These are phyloP conservation scores for Cyberlindnera amylophila DNA, from an alignment of 805 yeast species.

Conservation along the genomic window DNA sequence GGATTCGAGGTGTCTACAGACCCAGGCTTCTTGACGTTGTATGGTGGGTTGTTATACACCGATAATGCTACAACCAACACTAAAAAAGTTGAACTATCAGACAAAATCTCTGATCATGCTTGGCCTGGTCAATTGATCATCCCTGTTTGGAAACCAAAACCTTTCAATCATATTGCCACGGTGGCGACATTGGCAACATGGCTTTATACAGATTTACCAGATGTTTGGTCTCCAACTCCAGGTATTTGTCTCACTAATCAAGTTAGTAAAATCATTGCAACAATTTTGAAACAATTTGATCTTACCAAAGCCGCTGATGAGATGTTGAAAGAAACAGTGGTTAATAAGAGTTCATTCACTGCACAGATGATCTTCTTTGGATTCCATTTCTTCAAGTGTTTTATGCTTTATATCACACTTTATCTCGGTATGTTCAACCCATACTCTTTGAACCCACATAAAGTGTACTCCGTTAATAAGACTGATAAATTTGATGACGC, in stretches of 20 bases:
- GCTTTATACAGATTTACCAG: constrained; percentile 94
- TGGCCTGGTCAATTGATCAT: constrained; percentile 91
- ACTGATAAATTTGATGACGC: constrained; percentile 32
- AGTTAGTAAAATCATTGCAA: constrained; percentile 32
- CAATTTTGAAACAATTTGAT: constrained; percentile 35
- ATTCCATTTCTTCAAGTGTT: constrained; percentile 64
- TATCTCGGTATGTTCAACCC: constrained; percentile 82
- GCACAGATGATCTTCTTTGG: constrained; percentile 68
- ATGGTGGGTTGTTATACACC: constrained; percentile 74
- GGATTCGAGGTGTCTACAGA: constrained; percentile 58
- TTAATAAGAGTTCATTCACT: constrained; percentile 34
- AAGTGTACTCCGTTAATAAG: constrained; percentile 29
- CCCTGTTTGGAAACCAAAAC: constrained; percentile 62
- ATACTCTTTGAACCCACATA: constrained; percentile 41
- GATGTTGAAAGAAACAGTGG: constrained; percentile 46
- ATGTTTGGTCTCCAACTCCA: constrained; percentile 84
- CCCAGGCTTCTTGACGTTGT: constrained; percentile 82
- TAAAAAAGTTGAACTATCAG: constrained; percentile 47
- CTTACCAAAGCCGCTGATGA: constrained; percentile 37
- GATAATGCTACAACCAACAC: constrained; percentile 46
- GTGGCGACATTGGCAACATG: constrained; percentile 47
- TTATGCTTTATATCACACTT: constrained; percentile 51
- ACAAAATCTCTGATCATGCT: constrained; percentile 52
- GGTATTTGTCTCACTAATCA: constrained; percentile 77
- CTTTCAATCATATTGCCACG: constrained; percentile 37